A percentile compares a stretch with the other conserved stretches of the same genome.
These are phyloP conservation scores for Paramyrothecium roridum DNA, from an alignment of 2,329 filamentous ascomycete genomes.

Conservation along the genomic window DNA sequence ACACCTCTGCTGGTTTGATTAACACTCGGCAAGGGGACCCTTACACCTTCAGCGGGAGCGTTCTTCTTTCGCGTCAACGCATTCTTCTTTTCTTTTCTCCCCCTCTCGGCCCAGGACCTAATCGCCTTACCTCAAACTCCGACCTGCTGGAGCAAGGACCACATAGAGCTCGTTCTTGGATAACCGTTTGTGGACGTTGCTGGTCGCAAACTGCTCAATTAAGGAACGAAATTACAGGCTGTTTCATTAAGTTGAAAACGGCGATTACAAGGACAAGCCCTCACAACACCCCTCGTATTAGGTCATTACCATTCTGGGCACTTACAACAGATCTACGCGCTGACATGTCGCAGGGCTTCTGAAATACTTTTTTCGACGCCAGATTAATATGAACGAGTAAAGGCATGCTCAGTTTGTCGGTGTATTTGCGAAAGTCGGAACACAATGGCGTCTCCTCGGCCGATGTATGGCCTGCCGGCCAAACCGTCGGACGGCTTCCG, in stretches of 20 bases:
- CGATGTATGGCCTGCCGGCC: conserved; percentile 35
- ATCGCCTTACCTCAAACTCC: not conserved
- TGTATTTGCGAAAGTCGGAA: conserved; percentile 23
- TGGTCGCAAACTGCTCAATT: not conserved
- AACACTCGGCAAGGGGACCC: not conserved
- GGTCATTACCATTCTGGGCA: not conserved
- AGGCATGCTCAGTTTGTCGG: conserved; percentile 14
- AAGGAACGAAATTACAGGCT: not conserved
- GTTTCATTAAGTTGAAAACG: not conserved
- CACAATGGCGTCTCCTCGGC: conserved; percentile 40
- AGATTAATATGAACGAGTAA: not conserved
- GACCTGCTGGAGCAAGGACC: not conserved
- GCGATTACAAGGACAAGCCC: not conserved
- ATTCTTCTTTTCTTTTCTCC: not conserved
- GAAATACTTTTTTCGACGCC: not conserved
- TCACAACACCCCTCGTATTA: not conserved
- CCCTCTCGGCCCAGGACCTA: not conserved
- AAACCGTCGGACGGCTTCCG: conserved; percentile 34
- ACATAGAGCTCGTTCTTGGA: no score
- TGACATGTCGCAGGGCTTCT: not conserved
- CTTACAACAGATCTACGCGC: not conserved
- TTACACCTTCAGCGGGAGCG: not conserved
- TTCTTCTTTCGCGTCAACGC: not conserved
- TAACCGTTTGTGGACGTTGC: no score
- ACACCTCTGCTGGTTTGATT: not conserved